Conservation (phyloP, 164 flowering plant species). For the Magnolia officinalis region DNA sequence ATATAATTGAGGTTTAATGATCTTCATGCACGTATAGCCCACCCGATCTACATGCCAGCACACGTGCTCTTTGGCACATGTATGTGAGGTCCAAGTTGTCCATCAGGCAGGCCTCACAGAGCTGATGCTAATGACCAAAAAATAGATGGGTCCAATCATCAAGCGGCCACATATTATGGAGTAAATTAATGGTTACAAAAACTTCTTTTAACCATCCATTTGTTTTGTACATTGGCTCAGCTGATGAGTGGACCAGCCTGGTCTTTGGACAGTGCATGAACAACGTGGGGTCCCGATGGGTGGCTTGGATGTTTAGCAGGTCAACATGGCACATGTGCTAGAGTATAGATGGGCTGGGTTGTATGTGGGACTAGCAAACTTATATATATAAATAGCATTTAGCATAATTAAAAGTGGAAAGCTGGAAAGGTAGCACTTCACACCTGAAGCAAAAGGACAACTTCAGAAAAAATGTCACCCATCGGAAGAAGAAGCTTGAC, state of each 20-base stretch:
- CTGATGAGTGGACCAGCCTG: too few species aligned
- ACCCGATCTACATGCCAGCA: background rate
- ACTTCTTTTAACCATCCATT: too few species aligned
- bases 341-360: background rate
- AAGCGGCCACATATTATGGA: too few species aligned
- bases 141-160: background rate
- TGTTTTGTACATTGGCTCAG: too few species aligned
- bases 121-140: background rate
- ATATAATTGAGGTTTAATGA: background rate
- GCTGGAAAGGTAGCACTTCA: conserved; percentile 1
- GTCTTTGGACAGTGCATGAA: too few species aligned
- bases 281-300: too few species aligned
- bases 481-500: conserved; percentile 88
- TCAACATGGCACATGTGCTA: background rate
- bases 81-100: too few species aligned
- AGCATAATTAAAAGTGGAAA: background rate
- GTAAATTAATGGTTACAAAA: too few species aligned
- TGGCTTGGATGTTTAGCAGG: background rate
- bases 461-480: conserved; percentile 94
- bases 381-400: background rate
- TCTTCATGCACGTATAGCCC: background rate
- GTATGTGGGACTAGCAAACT: background rate
- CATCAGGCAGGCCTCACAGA: too few species aligned
- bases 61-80: background rate
- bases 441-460: conserved; percentile 93